Base-by-base conservation (phyloP, 1,284 basidiomycete species). In the Trametes versicolor region DNA sequence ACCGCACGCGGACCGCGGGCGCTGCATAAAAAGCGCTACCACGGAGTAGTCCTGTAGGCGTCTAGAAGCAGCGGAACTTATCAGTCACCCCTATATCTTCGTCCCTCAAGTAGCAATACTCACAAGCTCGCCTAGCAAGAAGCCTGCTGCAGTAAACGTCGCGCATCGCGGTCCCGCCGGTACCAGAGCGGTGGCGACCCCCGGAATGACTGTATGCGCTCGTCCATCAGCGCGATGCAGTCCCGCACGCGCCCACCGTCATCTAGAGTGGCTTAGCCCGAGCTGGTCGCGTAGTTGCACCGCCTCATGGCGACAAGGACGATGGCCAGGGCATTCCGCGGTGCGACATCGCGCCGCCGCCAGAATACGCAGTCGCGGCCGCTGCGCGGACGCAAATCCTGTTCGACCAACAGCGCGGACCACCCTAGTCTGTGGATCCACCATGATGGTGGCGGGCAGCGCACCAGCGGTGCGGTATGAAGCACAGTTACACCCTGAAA, bases 241-340 rank as follows among this genome's bases (percentile, higher is more conserved):
- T 1, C 12, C 17, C 13, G 48, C 25, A 27, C 48, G 25, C 27
- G 48, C 48, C 15, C 5, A 8, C 48, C 13, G 5, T 12, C 13
- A 15, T 29, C 48, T 27, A 49, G 48, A 29, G 25, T 29, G 48
- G 25, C 2, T 49, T 49, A 49, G 48, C 48, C 17, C 23, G 15
- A 47, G 27, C 47, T 49, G 32, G 47, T 48, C 29, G 56, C 47
- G 47, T 37, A 34, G 21, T 25, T 36, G 47, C 47, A 49, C 47
- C 47, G 45, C 47, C 49, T 58, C 47, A 25, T 36, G 32, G 29
- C 47, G 56, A 58, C 56, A 32, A 32, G 29, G 29, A 32, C 29
- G 49, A 25, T 7, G 21, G n/a, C 27, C n/a, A 48, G 34, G 23
- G 21, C 9, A 19, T n/a, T 29, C 32, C 19, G 13, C 21, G 45